Evolutionary conservation across 306 rosid genomes (phyloP).

Genomic region (Argentina anserina): DNA sequence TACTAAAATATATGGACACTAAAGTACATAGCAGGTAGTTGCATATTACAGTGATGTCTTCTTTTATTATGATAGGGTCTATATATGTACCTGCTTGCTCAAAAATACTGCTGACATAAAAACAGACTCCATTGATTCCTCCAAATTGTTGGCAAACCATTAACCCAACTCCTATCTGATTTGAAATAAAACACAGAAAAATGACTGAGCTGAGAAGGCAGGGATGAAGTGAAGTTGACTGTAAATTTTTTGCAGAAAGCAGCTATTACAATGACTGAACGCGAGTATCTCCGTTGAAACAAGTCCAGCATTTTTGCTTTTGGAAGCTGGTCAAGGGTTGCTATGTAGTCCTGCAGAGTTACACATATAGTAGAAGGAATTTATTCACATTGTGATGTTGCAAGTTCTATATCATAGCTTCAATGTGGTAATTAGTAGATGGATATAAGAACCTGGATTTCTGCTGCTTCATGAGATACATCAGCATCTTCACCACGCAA

Average conservation of each 20-base stretch:
- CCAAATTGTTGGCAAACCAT: slow-evolving; percentile 94
- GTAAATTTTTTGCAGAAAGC: background rate
- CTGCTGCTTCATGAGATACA: slow-evolving; percentile 66
- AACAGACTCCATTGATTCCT: slow-evolving; percentile 81
- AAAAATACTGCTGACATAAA: slow-evolving; percentile 72
- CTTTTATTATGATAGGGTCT: background rate
- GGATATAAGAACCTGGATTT: slow-evolving; percentile 66
- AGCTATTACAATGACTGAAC: slow-evolving; percentile 57
- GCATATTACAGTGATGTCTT: background rate
- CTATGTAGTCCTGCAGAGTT: slow-evolving; percentile 60
- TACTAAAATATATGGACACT: background rate
- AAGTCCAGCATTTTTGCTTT: slow-evolving; percentile 68
- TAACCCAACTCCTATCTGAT: slow-evolving; percentile 79
- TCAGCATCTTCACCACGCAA: slow-evolving; percentile 76
- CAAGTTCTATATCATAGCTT: background rate
- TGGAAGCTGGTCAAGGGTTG: slow-evolving; percentile 63
- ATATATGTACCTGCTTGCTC: slow-evolving; percentile 74
- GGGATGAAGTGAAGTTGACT: background rate
- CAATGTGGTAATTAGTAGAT: background rate
- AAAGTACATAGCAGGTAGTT: background rate
- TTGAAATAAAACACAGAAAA: background rate
- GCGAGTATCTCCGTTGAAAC: slow-evolving; percentile 70
- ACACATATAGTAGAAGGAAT: background rate
- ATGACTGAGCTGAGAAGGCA: background rate
- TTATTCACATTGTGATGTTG: slow-evolving; percentile 13